Evolutionary conservation across 192 early-diverging fungal genomes (phyloP), one percentile per base, ranked within the genome.

Genomic region (Coemansia sp.): DNA sequence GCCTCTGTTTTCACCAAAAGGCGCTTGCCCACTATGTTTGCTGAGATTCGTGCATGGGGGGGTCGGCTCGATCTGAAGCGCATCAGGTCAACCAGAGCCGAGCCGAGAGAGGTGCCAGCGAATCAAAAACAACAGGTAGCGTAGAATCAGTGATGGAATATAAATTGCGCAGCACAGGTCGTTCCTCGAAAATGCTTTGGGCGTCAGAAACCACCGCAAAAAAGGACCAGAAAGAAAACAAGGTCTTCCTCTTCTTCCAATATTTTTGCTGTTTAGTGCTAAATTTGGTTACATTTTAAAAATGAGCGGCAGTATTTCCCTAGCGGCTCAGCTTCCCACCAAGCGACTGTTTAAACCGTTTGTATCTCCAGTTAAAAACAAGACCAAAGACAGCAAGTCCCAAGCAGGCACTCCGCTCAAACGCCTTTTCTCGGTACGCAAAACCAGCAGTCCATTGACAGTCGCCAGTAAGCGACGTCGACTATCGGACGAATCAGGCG

Each of bases 271-370:
- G 30, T n/a, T n/a, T n/a, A n/a, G n/a, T n/a, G n/a, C n/a, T n/a
- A n/a, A n/a, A n/a, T n/a, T n/a, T n/a, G n/a, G n/a, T n/a, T n/a
- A n/a, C n/a, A n/a, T n/a, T n/a, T n/a, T n/a, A 8, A 36, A 42
- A 37, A 65, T 65, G 63, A 59, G 59, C 17, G 60, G 47, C 17
- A 55, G 50, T 10, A 60, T 73, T 11, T 36, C 59, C 27, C 35
- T 60, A 11, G 68, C 58, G 17, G 46, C 66, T 32, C 63, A 69
- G 33, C 18, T 57, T 46, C 57, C 72, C 34, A 77, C 48, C 47
- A 42, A 59, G 33, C 50, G 67, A 23, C 55, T 77, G 51, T 56
- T 69, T 21, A 77, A 56, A 43, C 73, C 73, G 14, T 77, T 77
- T 45, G 67, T 77, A 1, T 61, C 73, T n/a, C 73, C 73, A 5